A percentile compares a stretch with the other conserved stretches of the same genome.
phyloP scores from a whole-genome alignment of 805 yeast species.

The Metschnikowia continentalis region DNA sequence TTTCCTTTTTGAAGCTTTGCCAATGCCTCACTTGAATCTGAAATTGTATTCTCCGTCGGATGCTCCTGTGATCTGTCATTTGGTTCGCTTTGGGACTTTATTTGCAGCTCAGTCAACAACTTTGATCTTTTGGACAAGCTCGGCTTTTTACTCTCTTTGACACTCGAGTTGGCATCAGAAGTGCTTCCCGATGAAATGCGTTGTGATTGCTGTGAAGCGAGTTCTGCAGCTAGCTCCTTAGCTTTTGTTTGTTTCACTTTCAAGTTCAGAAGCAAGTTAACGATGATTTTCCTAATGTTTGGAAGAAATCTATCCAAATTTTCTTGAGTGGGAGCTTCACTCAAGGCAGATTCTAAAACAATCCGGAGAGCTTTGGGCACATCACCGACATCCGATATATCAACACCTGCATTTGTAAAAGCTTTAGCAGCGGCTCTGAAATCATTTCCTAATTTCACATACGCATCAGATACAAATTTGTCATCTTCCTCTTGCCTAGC shows the following conservation, averaged over 20 bases:
- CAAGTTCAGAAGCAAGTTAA: slow-evolving; percentile 69
- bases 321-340: slow-evolving; percentile 80
- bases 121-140: not conserved
- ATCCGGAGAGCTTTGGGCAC: slow-evolving; percentile 79
- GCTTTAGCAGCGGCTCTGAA: slow-evolving; percentile 82
- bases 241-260: slow-evolving; percentile 72
- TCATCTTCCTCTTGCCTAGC: slow-evolving; percentile 77
- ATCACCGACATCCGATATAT: slow-evolving; percentile 79
- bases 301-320: slow-evolving; percentile 80
- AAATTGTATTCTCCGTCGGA: not conserved
- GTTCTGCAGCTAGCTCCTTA: slow-evolving; percentile 30
- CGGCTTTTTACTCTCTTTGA: not conserved
- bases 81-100: not conserved
- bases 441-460: slow-evolving; percentile 90
- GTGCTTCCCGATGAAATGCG: not conserved
- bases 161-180: not conserved
- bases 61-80: not conserved
- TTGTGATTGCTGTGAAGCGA: not conserved
- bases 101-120: slow-evolving; percentile 1
- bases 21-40: slow-evolving; percentile 52
- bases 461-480: slow-evolving; percentile 80
- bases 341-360: slow-evolving; percentile 80
- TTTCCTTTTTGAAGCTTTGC: slow-evolving; percentile 77
- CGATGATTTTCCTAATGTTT: slow-evolving; percentile 78
- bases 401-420: slow-evolving; percentile 73